Evolutionary conservation across 257 asterid species (phyloP), one percentile per base, ranked within the genome.

Genomic region (Dorcoceras hygrometricum): DNA sequence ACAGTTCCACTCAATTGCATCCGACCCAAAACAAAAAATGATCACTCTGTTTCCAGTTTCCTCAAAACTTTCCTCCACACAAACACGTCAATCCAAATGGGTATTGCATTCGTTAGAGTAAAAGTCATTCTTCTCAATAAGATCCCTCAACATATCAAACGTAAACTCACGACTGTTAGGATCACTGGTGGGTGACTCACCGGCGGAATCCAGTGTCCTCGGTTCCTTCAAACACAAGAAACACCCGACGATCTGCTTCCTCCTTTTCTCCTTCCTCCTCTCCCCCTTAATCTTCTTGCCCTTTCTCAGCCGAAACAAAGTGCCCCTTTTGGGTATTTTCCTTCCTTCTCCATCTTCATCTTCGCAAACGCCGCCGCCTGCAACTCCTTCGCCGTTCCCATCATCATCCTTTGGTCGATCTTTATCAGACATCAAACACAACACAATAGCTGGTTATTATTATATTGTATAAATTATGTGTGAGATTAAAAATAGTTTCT

Each of bases 91-190:
- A 77, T 60, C 78, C 70, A 85, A 82, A 88, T 88, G 94, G 57
- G 99, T 79, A 78, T 86, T 86, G 80, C 96, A 85, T 53, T 93
- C 99, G 26, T 71, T 56, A 16, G 88, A 79, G 77, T 77, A 82
- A 82, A 90, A 93, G 78, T 86, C 95, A 77, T 90, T 93, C 72
- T 82, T 85, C 74, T 93, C 96, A 69, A 93, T 83, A 48, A 93
- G 79, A 73, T 72, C 72, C 71, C 86, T 82, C 81, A 93, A 60
- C 95, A 77, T 80, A 60, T 77, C 87, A 72, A 72, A 80, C 18
- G 75, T 77, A 79, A 90, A 93, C 66, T 72, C 87, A 2, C 83
- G 46, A 73, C 95, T 88, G 67, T 93, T 88, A 72, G 99, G 97
- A 66, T 93, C 97, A 75, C 97, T 88, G 6, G 86, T 48, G 32